Conservation (phyloP, 371 early-diverging fungal genomes). For the Mucor circinelloides region DNA sequence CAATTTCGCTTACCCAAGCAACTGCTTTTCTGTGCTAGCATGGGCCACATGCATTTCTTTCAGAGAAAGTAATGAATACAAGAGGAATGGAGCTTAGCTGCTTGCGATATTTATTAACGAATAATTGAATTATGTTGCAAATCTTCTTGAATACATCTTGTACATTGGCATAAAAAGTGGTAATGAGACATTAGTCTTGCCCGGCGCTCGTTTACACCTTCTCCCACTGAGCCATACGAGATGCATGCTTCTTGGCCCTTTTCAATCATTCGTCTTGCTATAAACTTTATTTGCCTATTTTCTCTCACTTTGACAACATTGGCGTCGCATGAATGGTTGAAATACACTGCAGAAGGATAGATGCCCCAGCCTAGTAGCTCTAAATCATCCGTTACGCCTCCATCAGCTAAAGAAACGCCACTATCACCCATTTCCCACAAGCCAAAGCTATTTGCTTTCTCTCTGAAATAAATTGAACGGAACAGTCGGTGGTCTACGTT, state of each 20-base stretch:
- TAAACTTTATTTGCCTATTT: slow-evolving; percentile 59
- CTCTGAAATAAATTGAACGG: slow-evolving; percentile 60
- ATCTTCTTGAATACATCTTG: slow-evolving; percentile 59
- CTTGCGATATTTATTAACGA: background rate
- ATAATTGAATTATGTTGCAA: background rate
- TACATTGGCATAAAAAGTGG: slow-evolving; percentile 74
- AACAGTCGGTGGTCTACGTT: slow-evolving; percentile 39
- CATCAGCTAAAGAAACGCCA: background rate
- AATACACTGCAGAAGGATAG: slow-evolving; percentile 74
- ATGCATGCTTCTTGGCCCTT: slow-evolving; percentile 73
- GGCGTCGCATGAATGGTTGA: slow-evolving; percentile 81
- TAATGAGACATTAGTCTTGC: slow-evolving; percentile 59
- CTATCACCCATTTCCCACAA: slow-evolving; percentile 49
- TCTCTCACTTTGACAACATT: slow-evolving; percentile 61
- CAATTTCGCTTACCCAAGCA: too few species aligned
- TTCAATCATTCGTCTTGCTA: slow-evolving; percentile 49
- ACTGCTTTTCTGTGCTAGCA: too few species aligned
- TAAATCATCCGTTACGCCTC: slow-evolving; percentile 37
- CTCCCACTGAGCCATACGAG: slow-evolving; percentile 63
- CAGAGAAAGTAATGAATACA: background rate
- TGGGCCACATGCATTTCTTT: too few species aligned
- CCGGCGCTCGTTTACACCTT: slow-evolving; percentile 43
- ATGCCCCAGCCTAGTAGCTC: slow-evolving; percentile 68
- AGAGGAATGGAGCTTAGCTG: background rate
- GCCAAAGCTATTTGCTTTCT: slow-evolving; percentile 71